Evolutionary conservation across 306 rosid species (phyloP).

Genomic region (Cicer yamashitae): DNA sequence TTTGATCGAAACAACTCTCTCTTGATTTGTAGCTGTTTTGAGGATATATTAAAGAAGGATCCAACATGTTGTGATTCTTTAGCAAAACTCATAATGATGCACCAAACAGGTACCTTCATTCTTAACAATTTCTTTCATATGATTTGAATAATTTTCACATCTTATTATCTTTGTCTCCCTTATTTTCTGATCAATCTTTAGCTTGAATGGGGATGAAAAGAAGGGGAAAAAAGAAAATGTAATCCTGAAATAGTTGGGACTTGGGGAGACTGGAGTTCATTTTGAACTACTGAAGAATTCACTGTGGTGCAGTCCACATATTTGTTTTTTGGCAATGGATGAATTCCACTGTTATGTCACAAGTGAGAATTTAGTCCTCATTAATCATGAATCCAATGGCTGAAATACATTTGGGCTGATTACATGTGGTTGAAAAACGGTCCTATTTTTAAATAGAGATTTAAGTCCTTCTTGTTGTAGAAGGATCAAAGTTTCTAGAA

Average conservation of each 20-base stretch:
- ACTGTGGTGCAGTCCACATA: too few species aligned
- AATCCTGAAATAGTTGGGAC: background rate
- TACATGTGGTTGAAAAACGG: too few species aligned
- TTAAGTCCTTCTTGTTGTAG: too few species aligned
- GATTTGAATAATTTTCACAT: slow-evolving; percentile 16
- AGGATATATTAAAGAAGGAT: slow-evolving; percentile 75
- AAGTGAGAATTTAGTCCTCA: too few species aligned
- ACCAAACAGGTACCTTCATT: slow-evolving; percentile 66
- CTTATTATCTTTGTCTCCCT: background rate
- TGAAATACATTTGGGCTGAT: too few species aligned
- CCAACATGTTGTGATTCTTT: slow-evolving; percentile 70
- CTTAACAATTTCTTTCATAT: slow-evolving; percentile 22
- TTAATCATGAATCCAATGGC: too few species aligned
- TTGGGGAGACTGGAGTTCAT: background rate
- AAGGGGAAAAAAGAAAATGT: background rate
- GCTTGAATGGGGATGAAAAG: background rate
- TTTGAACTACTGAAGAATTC: slow-evolving; percentile 2
- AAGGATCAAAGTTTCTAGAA: too few species aligned
- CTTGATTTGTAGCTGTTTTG: slow-evolving; percentile 54
- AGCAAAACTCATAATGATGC: slow-evolving; percentile 71
- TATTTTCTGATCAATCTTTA: background rate
- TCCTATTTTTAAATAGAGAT: too few species aligned
- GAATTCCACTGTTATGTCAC: too few species aligned
- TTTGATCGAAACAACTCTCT: slow-evolving; percentile 56
- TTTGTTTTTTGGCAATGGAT: too few species aligned